Base-by-base conservation (phyloP, 176 grass and related monocot species). In the Secale cereale region DNA sequence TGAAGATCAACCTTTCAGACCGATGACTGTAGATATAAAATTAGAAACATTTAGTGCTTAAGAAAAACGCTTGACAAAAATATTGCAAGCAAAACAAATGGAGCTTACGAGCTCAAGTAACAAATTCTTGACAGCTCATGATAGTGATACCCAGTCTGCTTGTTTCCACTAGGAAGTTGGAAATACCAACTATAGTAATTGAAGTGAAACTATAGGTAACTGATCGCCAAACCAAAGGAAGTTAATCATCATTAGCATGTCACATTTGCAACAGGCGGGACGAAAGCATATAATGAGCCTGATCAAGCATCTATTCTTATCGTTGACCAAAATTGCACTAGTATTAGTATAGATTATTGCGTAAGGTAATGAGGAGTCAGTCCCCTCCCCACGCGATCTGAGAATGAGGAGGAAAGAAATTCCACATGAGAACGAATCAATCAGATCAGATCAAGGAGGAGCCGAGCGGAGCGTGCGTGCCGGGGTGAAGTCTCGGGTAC, bases 401-500 rank as follows among this genome's bases (percentile, higher is more conserved):
- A 65, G 57, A 54, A 26, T 61, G 23, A 0, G 0, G 4, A 36
- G 12, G 78, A n/a, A 45, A 43, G 4, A 16, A 23, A 57, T 59
- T 23, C 48, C 16, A 5, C 19, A 77, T 6, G 54, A 27, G 16
- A 28, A 8, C 6, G 60, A 41, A 63, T 79, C n/a, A 69, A 63
- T 39, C 70, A 5, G 32, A 33, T 33, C 2, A 5, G 8, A n/a
- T n/a, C n/a, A n/a, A n/a, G 37, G 7, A 31, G 30, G 30, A 43
- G 69, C 39, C 2, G 30, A 31, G 30, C 30, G 37, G 22, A 29
- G 8, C 7, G 0, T 33, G 37, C 37, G 37, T 9, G 37, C 8
- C 10, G 40, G n/a, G n/a, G n/a, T n/a, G n/a, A n/a, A n/a, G 84
- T 89, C 95, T 97, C 9, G 90, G 90, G 68, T 92, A 94, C 79